Conservation (phyloP, 768 basidiomycete genomes). For the Rhodotorula toruloides region DNA sequence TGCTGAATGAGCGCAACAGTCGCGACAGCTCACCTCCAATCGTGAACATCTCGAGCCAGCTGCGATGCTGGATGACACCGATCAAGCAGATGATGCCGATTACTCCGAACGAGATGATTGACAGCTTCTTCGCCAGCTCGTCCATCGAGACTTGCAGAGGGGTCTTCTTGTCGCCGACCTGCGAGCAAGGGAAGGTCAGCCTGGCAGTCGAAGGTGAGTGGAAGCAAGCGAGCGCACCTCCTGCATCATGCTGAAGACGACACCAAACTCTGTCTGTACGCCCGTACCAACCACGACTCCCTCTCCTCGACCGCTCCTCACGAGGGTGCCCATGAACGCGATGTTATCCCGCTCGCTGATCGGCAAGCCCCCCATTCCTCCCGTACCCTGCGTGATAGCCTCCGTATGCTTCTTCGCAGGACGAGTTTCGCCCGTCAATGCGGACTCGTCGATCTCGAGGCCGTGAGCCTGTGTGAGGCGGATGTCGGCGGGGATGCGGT, state of each 20-base stretch:
- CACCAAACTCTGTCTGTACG: conserved; percentile 83
- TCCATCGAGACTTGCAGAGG: conserved; percentile 93
- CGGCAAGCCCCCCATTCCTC: conserved; percentile 49
- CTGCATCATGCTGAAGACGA: conserved; percentile 98
- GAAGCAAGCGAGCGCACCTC: conserved; percentile 55
- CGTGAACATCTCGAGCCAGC: conserved; percentile 98
- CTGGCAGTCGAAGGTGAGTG: neutral
- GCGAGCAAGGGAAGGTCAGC: too few relatives aligned
- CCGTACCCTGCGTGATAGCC: conserved; percentile 52
- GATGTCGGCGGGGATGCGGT: conserved; percentile 89
- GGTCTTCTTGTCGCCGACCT: conserved; percentile 81
- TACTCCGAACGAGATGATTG: conserved; percentile 82
- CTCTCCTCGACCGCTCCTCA: conserved; percentile 76
- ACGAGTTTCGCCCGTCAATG: conserved; percentile 85
- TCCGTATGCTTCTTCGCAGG: conserved; percentile 65
- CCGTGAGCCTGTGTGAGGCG: conserved; percentile 74
- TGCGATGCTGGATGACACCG: conserved; percentile 73
- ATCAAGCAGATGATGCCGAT: conserved; percentile 90
- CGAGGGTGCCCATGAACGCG: conserved; percentile 93
- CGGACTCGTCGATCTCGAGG: conserved; percentile 91
- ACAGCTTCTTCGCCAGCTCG: conserved; percentile 86
- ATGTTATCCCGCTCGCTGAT: conserved; percentile 81
- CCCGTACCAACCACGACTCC: conserved; percentile 85
- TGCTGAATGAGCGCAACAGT: neutral
- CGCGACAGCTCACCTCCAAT: conserved; percentile 69